Percentiles rank a stretch among this genome's conserved stretches.
Conservation (phyloP, 1,139 yeast genomes). For the Pichia sp. region DNA sequence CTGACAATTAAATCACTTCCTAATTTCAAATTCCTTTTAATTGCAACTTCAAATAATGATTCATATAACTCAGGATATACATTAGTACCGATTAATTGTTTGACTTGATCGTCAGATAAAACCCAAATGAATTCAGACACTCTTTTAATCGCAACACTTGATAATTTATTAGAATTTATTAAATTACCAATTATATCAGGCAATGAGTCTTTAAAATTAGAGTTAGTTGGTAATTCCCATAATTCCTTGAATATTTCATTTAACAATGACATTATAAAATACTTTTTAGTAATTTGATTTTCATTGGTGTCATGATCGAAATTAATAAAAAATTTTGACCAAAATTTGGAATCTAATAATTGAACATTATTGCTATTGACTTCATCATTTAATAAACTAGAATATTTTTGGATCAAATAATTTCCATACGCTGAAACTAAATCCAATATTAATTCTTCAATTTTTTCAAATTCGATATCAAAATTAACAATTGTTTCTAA, state of each 20-base stretch:
- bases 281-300: slow-evolving; percentile 23
- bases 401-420: slow-evolving; percentile 32
- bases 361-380: slow-evolving; percentile 11
- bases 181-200: background rate
- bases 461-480: slow-evolving; percentile 13
- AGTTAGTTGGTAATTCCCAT: slow-evolving; percentile 6
- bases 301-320: slow-evolving; percentile 1
- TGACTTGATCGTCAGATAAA: slow-evolving; percentile 16
- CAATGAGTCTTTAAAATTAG: slow-evolving; percentile 2
- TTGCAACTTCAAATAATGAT: slow-evolving; percentile 7
- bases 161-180: background rate
- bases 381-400: slow-evolving; percentile 2
- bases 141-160: background rate
- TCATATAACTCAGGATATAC: slow-evolving; percentile 10
- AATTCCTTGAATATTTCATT: slow-evolving; percentile 38
- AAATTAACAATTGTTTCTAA: slow-evolving; percentile 30
- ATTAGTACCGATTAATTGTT: slow-evolving; percentile 14
- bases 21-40: slow-evolving; percentile 2
- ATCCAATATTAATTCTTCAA: slow-evolving; percentile 24
- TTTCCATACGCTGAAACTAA: slow-evolving; percentile 38
- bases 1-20: background rate
- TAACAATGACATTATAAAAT: slow-evolving; percentile 31
- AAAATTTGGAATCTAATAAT: slow-evolving; percentile 28
- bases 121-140: slow-evolving; percentile 19
- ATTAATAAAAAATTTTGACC: slow-evolving; percentile 24